Percentiles rank a stretch among this genome's conserved stretches.
These are phyloP conservation scores for Talaromyces sp. DNA, from an alignment of 2,329 filamentous ascomycete species.

Conservation along the genomic window DNA sequence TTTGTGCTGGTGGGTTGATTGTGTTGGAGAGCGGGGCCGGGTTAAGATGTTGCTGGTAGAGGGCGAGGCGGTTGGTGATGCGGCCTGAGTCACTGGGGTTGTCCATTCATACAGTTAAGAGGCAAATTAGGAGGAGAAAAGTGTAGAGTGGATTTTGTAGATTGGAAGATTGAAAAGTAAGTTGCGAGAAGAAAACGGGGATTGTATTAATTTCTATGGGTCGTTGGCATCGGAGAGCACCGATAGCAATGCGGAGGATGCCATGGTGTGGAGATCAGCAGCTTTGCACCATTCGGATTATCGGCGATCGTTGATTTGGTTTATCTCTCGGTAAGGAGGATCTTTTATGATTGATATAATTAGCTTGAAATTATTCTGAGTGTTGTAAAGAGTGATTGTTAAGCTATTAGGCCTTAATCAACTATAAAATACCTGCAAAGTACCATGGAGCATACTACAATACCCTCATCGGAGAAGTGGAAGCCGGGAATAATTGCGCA, in stretches of 20 bases:
- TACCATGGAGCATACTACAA: no score
- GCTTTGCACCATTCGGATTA: neutral
- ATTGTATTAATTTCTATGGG: constrained; percentile 20
- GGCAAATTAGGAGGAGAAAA: constrained; percentile 4
- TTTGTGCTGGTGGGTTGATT: constrained; percentile 11
- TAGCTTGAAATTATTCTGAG: neutral
- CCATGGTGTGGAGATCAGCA: constrained; percentile 15
- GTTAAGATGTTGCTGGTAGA: constrained; percentile 38
- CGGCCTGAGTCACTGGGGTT: constrained; percentile 21
- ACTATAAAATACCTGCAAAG: no score
- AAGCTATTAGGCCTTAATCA: no score
- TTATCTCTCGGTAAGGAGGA: neutral
- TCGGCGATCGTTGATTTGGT: neutral
- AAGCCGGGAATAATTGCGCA: neutral
- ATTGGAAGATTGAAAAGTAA: constrained; percentile 3
- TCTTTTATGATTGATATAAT: neutral
- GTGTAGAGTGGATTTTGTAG: neutral
- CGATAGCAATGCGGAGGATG: constrained; percentile 33
- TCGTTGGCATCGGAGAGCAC: constrained; percentile 38
- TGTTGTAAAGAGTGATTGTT: neutral
- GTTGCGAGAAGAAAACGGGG: neutral
- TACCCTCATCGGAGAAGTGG: no score
- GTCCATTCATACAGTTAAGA: constrained; percentile 24
- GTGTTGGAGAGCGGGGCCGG: constrained; percentile 15
- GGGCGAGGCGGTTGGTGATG: constrained; percentile 36